Evolutionary conservation across 2,329 filamentous ascomycete species (phyloP), one percentile per base, ranked within the genome.

Genomic region (Hypomyces rosellus): DNA sequence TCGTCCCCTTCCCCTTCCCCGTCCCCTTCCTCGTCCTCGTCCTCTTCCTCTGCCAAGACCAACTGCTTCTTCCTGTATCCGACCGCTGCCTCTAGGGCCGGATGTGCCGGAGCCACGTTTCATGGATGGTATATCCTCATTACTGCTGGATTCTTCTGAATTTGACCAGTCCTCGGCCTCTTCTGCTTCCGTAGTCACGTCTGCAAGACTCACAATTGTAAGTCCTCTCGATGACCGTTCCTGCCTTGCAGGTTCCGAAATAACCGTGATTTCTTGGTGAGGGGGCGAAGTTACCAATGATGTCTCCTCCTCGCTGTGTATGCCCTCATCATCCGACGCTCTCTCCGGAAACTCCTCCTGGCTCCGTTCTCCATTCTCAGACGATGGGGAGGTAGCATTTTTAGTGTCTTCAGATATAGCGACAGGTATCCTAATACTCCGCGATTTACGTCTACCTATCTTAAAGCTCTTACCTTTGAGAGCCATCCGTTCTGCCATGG

Each of bases 401-500:
- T 14, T 42, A 13, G 7, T 44, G 14, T 44, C 44, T 11, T 25
- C 33, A 11, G 42, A 14, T 34, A 9, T 16, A n/a, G 39, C 11
- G 12, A 38, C 22, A 16, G 6, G 33, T 45, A 34, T 30, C 5
- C 25, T 9, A 9, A 51, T 36, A 12, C 33, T 44, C 13, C 39
- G 54, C 6, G 56, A 48, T 51, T 63, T 71, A 13, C 67, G 66
- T 49, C 65, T 64, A 18, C 68, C 65, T 41, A 81, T 80, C 63
- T 73, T 78, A 55, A 82, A 72, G 47, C 71, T 74, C 61, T 73
- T 80, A 11, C 78, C 78, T 46, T 66, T 70, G 2, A 78, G 65
- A 34, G 73, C 76, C 70, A 80, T 75, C n/a, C 77, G 72, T 57
- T 82, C 78, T 36, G 73, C 72, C 74, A 82, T 74, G 5, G 79